These are phyloP conservation scores for Hyphopichia pseudoburtonii DNA, from an alignment of 1,139 yeast genomes.

Conservation along the genomic window DNA sequence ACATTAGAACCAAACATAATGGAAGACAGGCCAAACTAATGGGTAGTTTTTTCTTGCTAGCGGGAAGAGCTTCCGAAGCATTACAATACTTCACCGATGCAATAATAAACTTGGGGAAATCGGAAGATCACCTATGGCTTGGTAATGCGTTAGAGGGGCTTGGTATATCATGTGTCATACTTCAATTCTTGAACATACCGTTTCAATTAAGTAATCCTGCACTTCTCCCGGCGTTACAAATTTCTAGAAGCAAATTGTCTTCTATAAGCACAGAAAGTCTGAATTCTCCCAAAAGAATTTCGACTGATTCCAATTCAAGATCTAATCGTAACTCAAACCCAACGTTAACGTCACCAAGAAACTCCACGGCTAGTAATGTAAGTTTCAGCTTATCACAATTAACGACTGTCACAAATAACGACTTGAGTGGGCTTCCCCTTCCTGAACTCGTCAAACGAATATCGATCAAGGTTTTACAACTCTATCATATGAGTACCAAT, in stretches of 20 bases:
- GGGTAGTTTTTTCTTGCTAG: constrained; percentile 74
- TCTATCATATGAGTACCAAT: constrained; percentile 58
- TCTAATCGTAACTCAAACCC: constrained; percentile 8
- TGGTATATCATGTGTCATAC: constrained; percentile 62
- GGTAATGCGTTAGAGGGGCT: constrained; percentile 84
- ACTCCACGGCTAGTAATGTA: constrained; percentile 25
- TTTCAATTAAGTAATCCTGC: constrained; percentile 55
- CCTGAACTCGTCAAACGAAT: constrained; percentile 53
- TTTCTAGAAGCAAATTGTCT: constrained; percentile 25
- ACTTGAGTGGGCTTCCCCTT: constrained; percentile 27
- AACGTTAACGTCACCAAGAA: constrained; percentile 30
- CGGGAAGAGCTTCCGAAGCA: constrained; percentile 79
- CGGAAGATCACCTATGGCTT: constrained; percentile 82
- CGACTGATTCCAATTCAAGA: constrained; percentile 16
- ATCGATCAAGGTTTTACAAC: constrained; percentile 48
- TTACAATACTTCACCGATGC: constrained; percentile 73
- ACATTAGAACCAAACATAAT: constrained; percentile 31
- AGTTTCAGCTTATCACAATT: constrained; percentile 14
- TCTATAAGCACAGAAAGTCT: constrained; percentile 15
- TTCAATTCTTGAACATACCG: constrained; percentile 58
- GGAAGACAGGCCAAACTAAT: constrained; percentile 77
- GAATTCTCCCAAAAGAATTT: constrained; percentile 16
- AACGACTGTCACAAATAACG: constrained; percentile 17
- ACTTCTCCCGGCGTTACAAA: constrained; percentile 23
- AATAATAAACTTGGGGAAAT: constrained; percentile 52